phyloP scores from a whole-genome alignment of 768 basidiomycete genomes.

The Boletellus ananas region DNA sequence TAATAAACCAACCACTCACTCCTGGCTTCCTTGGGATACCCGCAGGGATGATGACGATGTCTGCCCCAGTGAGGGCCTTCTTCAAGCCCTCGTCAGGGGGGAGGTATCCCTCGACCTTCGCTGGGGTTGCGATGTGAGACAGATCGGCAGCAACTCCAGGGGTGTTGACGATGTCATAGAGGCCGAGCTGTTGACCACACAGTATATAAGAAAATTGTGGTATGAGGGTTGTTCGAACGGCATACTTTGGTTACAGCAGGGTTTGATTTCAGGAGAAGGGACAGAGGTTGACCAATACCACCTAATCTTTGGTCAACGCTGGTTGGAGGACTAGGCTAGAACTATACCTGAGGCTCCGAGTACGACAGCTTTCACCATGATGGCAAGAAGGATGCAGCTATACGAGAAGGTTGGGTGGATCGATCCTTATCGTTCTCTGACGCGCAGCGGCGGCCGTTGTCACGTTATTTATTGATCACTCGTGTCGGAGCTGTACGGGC shows the following conservation, averaged over 20 bases:
- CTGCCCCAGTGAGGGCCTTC: constrained; percentile 79
- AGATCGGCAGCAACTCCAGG: constrained; percentile 95
- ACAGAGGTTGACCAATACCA: constrained; percentile 95
- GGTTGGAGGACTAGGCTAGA: not conserved
- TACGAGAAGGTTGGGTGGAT: not conserved
- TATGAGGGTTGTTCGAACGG: not conserved
- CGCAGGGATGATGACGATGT: constrained; percentile 93
- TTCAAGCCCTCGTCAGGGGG: constrained; percentile 77
- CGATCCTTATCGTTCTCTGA: constrained; percentile 16
- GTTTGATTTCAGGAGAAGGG: constrained; percentile 87
- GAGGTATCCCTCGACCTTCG: constrained; percentile 80
- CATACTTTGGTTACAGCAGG: constrained; percentile 72
- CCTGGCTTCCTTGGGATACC: constrained; percentile 96
- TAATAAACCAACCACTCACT: constrained; percentile 42
- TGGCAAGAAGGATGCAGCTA: not conserved
- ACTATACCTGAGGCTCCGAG: constrained; percentile 88
- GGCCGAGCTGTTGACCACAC: constrained; percentile 53
- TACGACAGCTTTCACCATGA: constrained; percentile 75
- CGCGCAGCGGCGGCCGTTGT: constrained; percentile 5
- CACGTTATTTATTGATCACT: constrained; percentile 2
- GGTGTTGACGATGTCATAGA: constrained; percentile 97
- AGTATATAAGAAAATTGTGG: constrained; percentile 1
- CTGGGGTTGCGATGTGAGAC: constrained; percentile 87
- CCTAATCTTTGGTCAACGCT: constrained; percentile 42
- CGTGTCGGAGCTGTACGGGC: constrained; percentile 1